phyloP scores from a whole-genome alignment of 2,329 filamentous ascomycete species.

The Beauveria bassiana region DNA sequence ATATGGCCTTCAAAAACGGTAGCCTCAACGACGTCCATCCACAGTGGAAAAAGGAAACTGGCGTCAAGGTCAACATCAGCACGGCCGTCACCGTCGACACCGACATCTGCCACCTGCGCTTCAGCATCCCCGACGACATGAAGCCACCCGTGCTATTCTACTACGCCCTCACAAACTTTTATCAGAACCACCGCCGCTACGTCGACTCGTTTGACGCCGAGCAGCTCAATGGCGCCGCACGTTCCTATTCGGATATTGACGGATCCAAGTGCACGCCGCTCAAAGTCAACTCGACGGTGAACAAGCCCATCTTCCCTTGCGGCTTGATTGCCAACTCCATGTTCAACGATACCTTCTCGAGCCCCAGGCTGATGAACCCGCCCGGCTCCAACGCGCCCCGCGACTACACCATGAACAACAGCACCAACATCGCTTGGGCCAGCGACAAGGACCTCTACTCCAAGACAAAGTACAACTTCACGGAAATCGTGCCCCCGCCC shows the following conservation, averaged over 20 bases:
- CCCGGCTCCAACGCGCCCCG: constrained; percentile 26
- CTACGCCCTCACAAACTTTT: constrained; percentile 95
- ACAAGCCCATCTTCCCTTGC: constrained; percentile 82
- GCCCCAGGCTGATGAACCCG: constrained; percentile 53
- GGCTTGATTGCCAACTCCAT: constrained; percentile 93
- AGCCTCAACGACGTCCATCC: constrained; percentile 22
- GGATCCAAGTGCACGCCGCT: constrained; percentile 71
- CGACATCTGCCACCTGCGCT: constrained; percentile 64
- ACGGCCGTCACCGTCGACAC: constrained; percentile 28
- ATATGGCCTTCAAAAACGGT: constrained; percentile 61
- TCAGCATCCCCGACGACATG: constrained; percentile 73
- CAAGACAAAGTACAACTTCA: constrained; percentile 54
- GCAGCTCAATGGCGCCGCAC: constrained; percentile 67
- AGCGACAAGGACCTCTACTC: constrained; percentile 78
- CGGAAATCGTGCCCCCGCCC: constrained; percentile 69
- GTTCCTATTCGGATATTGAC: constrained; percentile 52
- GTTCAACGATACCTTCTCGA: constrained; percentile 86
- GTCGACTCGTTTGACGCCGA: constrained; percentile 80
- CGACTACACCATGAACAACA: constrained; percentile 69
- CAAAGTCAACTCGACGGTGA: constrained; percentile 38
- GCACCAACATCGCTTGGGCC: constrained; percentile 72
- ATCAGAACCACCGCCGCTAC: constrained; percentile 96
- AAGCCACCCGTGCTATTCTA: constrained; percentile 81
- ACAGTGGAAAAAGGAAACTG: constrained; percentile 35
- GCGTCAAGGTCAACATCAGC: constrained; percentile 32